Percentiles rank a stretch among this genome's conserved stretches.
phyloP scores from a whole-genome alignment of 345 rosid species.

The Brassica cretica region DNA sequence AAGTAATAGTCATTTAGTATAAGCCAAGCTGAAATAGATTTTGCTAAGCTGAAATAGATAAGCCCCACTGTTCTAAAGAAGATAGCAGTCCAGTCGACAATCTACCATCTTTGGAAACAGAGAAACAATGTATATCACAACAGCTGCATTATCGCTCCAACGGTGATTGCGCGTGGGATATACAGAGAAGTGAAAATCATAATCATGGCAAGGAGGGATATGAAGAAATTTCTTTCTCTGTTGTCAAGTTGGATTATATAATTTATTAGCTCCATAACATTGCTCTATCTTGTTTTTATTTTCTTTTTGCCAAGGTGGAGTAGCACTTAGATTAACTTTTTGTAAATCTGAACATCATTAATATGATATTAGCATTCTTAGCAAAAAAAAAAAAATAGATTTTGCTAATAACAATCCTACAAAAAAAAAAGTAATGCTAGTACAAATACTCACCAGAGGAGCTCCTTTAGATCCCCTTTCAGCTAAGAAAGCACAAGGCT shows the following conservation, averaged over 20 bases:
- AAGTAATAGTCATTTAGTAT: no score
- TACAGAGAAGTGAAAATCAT: neutral
- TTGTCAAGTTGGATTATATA: neutral
- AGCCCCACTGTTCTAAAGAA: no score
- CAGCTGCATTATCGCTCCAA: neutral
- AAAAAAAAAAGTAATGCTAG: neutral
- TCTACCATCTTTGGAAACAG: no score
- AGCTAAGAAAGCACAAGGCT: slow-evolving; percentile 85
- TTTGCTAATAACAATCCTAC: neutral
- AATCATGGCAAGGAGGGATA: neutral
- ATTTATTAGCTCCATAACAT: neutral
- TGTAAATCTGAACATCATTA: no score
- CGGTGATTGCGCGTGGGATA: neutral
- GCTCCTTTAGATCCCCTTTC: slow-evolving; percentile 74
- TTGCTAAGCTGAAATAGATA: no score
- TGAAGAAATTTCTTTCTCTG: neutral
- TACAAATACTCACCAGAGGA: slow-evolving; percentile 51
- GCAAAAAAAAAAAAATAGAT: no score
- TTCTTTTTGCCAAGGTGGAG: neutral
- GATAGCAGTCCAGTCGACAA: no score
- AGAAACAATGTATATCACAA: neutral
- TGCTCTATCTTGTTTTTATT: neutral
- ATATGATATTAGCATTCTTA: no score
- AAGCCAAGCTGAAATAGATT: no score
- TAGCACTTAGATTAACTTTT: no score